These are phyloP conservation scores for Trichoderma aggressivum DNA, from an alignment of 2,329 filamentous ascomycete genomes.

Conservation along the genomic window DNA sequence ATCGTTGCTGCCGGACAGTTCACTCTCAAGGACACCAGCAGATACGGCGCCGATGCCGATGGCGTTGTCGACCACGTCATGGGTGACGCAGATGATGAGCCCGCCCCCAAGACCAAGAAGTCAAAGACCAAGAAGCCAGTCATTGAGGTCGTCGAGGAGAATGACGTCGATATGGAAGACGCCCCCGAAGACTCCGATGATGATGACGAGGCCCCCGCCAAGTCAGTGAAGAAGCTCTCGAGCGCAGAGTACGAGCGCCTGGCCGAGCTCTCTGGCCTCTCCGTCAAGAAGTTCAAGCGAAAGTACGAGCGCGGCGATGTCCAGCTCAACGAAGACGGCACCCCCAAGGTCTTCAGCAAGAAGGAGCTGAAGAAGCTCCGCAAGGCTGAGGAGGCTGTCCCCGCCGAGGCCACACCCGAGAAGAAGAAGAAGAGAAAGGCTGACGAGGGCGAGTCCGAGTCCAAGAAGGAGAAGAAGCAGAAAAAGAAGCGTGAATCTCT, in stretches of 20 bases:
- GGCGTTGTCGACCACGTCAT: constrained; percentile 62
- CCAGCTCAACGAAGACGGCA: constrained; percentile 61
- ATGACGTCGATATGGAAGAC: constrained; percentile 45
- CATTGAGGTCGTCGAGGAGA: constrained; percentile 40
- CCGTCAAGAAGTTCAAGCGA: constrained; percentile 72
- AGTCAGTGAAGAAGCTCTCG: constrained; percentile 42
- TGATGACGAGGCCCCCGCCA: constrained; percentile 33
- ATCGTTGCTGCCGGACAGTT: constrained; percentile 68
- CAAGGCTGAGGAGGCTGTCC: constrained; percentile 55
- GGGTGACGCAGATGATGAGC: constrained; percentile 28
- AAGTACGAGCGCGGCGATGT: constrained; percentile 76
- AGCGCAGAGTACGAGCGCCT: constrained; percentile 57
- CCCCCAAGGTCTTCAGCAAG: constrained; percentile 66
- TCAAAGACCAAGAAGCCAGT: constrained; percentile 44
- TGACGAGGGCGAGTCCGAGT: constrained; percentile 57
- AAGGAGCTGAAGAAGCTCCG: constrained; percentile 72
- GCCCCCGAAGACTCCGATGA: constrained; percentile 33
- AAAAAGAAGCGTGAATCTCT: constrained; percentile 46
- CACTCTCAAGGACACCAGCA: constrained; percentile 86
- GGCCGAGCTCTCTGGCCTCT: constrained; percentile 65
- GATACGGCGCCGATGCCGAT: constrained; percentile 94
- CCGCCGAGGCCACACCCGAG: constrained; percentile 28
- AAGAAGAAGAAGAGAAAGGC: constrained; percentile 71
- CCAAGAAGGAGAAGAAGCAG: constrained; percentile 58
- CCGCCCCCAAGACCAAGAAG: constrained; percentile 37